Base-by-base conservation (phyloP, 371 early-diverging fungal species). In the Globomyces sp. region DNA sequence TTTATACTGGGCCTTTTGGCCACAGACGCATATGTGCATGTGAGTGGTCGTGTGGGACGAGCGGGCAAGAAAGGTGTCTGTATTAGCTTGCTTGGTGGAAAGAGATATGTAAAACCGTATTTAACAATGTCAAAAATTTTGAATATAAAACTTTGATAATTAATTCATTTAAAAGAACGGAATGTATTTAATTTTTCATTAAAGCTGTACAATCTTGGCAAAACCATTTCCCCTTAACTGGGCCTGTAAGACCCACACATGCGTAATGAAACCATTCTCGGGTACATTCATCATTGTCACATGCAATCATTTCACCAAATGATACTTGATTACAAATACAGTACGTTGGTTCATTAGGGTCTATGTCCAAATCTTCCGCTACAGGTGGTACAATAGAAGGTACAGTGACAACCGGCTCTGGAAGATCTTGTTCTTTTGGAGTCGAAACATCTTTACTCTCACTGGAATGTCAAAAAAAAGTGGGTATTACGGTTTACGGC, bases 251-350 rank as follows among this genome's bases (percentile, higher is more conserved):
- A 36, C 90, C 93, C 10, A 95, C 93, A 77, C 98, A 98, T 9
- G 86, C 87, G 70, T 90, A 86, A 80, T 98, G 98, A 78, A 94
- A 96, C 98, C 98, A 98, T 75, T 94, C 92, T 64, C 90, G 87
- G 57, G 89, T 89, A 72, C 96, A 96, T 65, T 93, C 92, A 10
- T 83, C 82, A 62, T 93, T 91, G 71, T 97, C 98, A 75, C 98
- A 97, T 67, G 48, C 98, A 58, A 98, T 92, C 98, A 98, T 98
- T 63, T 95, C 94, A 10, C 98, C 98, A 72, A 86, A 96, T 13
- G 95, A 95, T 3, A 98, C 93, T 74, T 94, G 92, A 57, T 91
- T 86, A 66, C 98, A 98, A 64, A 91, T 90, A 72, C 98, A 98
- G 73, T 98, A 98, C 0, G 87, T 82, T 24, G 94, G 95, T 77